These are phyloP conservation scores for Hypocreales sp. DNA, from an alignment of 2,329 filamentous ascomycete genomes.

Conservation along the genomic window DNA sequence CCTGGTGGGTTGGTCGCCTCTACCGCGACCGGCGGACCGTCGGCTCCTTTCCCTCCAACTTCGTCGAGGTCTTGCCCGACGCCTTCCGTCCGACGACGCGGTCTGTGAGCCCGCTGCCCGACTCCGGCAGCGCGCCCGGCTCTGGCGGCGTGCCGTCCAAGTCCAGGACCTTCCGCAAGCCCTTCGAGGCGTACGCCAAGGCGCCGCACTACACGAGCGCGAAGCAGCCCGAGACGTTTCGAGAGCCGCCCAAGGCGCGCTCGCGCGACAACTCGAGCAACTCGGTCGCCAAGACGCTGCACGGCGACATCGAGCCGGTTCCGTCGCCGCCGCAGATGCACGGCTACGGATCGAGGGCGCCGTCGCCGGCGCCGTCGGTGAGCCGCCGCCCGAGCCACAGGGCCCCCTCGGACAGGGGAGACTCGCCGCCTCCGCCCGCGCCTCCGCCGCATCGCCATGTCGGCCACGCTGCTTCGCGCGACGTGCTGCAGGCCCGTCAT, in stretches of 20 bases:
- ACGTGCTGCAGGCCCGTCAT: constrained; percentile 3
- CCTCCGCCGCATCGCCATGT: constrained; percentile 71
- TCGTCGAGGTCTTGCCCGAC: constrained; percentile 78
- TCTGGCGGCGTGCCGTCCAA: constrained; percentile 41
- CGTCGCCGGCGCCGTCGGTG: constrained; percentile 9
- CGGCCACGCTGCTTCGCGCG: constrained; percentile 10
- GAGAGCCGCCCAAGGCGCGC: constrained; percentile 21
- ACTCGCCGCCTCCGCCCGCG: constrained; percentile 62
- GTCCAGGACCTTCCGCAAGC: constrained; percentile 48
- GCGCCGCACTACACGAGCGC: constrained; percentile 50
- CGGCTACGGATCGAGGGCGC: constrained; percentile 16
- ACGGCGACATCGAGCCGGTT: constrained; percentile 6
- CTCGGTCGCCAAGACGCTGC: constrained; percentile 12
- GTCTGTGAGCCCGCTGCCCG: constrained; percentile 44
- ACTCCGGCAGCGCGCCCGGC: constrained; percentile 35
- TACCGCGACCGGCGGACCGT: constrained; percentile 81
- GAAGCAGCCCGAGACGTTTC: constrained; percentile 42
- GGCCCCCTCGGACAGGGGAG: constrained; percentile 20
- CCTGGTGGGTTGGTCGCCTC: constrained; percentile 94
- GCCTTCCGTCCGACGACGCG: constrained; percentile 63
- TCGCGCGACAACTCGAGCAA: constrained; percentile 8
- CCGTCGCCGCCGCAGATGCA: constrained; percentile 10
- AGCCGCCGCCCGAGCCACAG: constrained; percentile 9
- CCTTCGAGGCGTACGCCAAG: constrained; percentile 51
- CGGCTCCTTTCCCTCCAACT: constrained; percentile 92